Conservation (phyloP, 1,284 basidiomycete species). For the Somion occarium region DNA sequence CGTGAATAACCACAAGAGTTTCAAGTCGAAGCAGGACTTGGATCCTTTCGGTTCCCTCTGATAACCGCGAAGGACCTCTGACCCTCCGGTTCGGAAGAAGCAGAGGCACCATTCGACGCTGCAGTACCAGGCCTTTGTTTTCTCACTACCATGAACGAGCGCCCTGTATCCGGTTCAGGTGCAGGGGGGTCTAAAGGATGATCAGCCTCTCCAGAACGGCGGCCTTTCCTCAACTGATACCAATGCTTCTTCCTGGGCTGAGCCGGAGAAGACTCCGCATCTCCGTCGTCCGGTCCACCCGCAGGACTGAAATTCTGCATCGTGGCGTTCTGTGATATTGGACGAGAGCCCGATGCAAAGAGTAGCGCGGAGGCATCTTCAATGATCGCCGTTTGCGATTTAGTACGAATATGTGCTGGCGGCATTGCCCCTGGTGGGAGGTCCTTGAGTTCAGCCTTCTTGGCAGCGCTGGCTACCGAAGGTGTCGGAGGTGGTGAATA, state of each 20-base stretch:
- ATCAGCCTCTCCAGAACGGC: constrained; percentile 56
- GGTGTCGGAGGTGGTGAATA: constrained; percentile 50
- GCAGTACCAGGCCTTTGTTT: constrained; percentile 35
- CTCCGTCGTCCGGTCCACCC: constrained; percentile 8
- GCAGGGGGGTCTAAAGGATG: constrained; percentile 16
- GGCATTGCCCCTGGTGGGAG: constrained; percentile 62
- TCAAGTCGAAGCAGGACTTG: no score
- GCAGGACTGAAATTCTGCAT: constrained; percentile 9
- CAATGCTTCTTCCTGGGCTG: constrained; percentile 54
- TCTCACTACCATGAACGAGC: constrained; percentile 69
- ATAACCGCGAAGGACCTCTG: constrained; percentile 33
- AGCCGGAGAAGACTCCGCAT: constrained; percentile 9
- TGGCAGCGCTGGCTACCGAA: constrained; percentile 34
- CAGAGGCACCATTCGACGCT: constrained; percentile 12
- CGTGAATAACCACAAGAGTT: no score
- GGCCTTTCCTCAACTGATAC: constrained; percentile 57
- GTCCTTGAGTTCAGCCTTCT: constrained; percentile 23
- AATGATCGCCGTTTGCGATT: constrained; percentile 76
- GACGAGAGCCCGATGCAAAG: constrained; percentile 8
- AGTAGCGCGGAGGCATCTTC: constrained; percentile 41
- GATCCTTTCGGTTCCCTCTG: constrained; percentile 23
- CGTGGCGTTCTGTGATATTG: constrained; percentile 1
- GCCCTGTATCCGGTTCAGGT: constrained; percentile 34
- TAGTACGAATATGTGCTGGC: constrained; percentile 67
- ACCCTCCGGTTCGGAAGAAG: constrained; percentile 14